A percentile compares a stretch with the other conserved stretches of the same genome.
These are phyloP conservation scores for Amanita exitialis DNA, from an alignment of 768 basidiomycete genomes.

Conservation along the genomic window DNA sequence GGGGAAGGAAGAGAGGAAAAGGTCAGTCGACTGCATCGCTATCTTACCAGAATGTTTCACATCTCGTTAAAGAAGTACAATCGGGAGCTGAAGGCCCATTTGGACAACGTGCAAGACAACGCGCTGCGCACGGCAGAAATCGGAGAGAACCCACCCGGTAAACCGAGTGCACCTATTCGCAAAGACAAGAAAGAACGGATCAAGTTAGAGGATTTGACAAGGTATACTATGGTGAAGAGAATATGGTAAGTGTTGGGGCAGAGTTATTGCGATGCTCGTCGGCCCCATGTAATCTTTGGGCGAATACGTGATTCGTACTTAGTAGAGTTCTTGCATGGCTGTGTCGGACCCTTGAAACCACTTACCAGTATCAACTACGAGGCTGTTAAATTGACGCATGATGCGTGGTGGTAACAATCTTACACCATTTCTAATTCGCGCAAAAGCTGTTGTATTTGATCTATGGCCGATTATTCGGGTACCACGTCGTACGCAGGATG, in stretches of 20 bases:
- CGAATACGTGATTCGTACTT: no score
- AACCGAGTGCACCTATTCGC: constrained; percentile 35
- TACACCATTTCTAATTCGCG: no score
- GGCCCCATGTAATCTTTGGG: not conserved
- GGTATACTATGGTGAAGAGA: constrained; percentile 94
- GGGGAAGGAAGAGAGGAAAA: constrained; percentile 86
- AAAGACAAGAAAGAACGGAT: constrained; percentile 26
- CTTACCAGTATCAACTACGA: no score
- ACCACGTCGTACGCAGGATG: no score
- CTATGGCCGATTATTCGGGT: no score
- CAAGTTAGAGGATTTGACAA: constrained; percentile 78
- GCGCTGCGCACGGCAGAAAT: constrained; percentile 59
- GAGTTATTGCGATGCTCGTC: not conserved
- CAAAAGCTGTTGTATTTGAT: not conserved
- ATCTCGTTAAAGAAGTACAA: constrained; percentile 55
- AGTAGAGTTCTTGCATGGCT: no score
- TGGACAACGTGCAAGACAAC: constrained; percentile 65
- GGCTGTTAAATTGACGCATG: no score
- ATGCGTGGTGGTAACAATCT: no score
- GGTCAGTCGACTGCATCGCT: constrained; percentile 26
- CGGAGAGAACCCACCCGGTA: constrained; percentile 44
- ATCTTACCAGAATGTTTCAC: not conserved
- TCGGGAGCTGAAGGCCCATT: constrained; percentile 61
- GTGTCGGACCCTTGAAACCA: no score
- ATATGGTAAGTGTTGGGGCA: constrained; percentile 40